Percentiles rank a stretch among this genome's conserved stretches.
Evolutionary conservation across 768 basidiomycete genomes (phyloP).

Genomic region (Dentipellis sp.): DNA sequence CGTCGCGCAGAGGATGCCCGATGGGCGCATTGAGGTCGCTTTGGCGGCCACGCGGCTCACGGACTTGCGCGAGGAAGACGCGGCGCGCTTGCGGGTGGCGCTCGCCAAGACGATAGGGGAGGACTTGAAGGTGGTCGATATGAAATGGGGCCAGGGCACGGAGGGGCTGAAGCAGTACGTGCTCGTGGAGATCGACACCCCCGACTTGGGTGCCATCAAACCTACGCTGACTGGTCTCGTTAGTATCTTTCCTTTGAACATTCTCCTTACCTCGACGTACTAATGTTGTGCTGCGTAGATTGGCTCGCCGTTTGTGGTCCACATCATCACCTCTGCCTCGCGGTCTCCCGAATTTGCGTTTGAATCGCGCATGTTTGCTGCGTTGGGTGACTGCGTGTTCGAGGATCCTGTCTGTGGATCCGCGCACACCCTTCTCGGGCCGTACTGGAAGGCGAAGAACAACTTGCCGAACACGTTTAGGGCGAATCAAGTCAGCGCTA

Average conservation of each 20-base stretch:
- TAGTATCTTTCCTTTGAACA: not conserved
- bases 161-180: conserved; percentile 7
- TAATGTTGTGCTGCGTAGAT: not conserved
- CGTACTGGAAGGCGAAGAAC: conserved; percentile 19
- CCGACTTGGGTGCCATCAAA: conserved; percentile 11
- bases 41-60: conserved; percentile 5
- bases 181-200: conserved; percentile 18
- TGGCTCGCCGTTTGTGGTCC: not conserved
- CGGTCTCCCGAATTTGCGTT: conserved; percentile 12
- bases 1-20: conserved; percentile 7
- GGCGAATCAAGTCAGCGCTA: conserved; percentile 8
- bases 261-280: not conserved
- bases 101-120: conserved; percentile 5
- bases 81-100: conserved; percentile 2
- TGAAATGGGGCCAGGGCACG: conserved; percentile 1
- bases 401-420: conserved; percentile 26
- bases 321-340: conserved; percentile 12
- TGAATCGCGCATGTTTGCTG: conserved; percentile 22
- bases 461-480: not conserved
- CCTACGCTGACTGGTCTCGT: conserved; percentile 16
- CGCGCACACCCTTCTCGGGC: conserved; percentile 19
- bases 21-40: conserved; percentile 5
- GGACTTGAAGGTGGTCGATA: conserved; percentile 1
- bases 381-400: conserved; percentile 9
- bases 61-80: conserved; percentile 2